These are phyloP conservation scores for Brettanomyces custersianus DNA, from an alignment of 805 yeast genomes.

Conservation along the genomic window DNA sequence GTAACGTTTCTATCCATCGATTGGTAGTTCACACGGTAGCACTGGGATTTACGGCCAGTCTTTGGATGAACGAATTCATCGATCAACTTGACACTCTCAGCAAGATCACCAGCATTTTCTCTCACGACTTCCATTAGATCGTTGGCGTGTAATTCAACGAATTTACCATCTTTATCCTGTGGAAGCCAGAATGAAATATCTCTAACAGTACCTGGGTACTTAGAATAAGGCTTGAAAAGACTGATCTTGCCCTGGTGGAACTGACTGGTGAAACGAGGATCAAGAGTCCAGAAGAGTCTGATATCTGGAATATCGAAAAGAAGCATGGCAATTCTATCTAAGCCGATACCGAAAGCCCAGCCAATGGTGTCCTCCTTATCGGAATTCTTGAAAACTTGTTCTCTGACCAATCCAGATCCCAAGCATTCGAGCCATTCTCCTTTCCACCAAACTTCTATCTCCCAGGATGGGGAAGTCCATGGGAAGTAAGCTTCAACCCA, in stretches of 20 bases:
- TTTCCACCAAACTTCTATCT: conserved; percentile 97
- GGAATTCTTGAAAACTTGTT: conserved; percentile 66
- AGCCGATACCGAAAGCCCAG: conserved; percentile 97
- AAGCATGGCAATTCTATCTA: conserved; percentile 93
- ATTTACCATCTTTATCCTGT: conserved; percentile 13
- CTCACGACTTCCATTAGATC: conserved; percentile 93
- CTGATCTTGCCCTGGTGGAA: conserved; percentile 57
- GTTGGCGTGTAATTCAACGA: conserved; percentile 54
- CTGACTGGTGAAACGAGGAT: conserved; percentile 68
- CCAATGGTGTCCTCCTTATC: conserved; percentile 60
- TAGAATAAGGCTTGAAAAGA: conserved; percentile 80
- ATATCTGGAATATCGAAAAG: conserved; percentile 94
- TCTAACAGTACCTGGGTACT: conserved; percentile 77
- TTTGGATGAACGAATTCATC: conserved; percentile 87
- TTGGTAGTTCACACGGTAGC: conserved; percentile 88
- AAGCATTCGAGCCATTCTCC: conserved; percentile 97
- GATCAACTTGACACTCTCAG: conserved; percentile 71
- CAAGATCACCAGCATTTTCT: conserved; percentile 74
- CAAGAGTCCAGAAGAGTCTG: conserved; percentile 83
- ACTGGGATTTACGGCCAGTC: conserved; percentile 64
- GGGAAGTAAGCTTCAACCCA: conserved; percentile 97
- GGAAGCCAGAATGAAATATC: conserved; percentile 93
- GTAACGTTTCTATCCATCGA: conserved; percentile 92
- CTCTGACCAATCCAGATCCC: conserved; percentile 88
- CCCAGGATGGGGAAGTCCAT: conserved; percentile 98